phyloP scores from a whole-genome alignment of 345 rosid species.

The Conringia planisiliqua region DNA sequence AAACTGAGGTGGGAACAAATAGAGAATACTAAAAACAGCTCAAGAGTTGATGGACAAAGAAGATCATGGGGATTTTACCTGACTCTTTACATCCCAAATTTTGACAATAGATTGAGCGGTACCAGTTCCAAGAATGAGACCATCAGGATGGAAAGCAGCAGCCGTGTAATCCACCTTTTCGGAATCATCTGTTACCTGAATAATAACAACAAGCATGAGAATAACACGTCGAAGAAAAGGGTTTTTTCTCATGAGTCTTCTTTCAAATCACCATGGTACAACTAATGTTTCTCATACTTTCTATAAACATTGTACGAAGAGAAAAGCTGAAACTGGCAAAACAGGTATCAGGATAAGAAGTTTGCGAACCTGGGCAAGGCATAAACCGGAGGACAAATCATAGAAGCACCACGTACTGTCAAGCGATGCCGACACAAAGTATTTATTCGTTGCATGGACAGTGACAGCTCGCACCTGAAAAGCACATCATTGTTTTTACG shows the following conservation, averaged over 20 bases:
- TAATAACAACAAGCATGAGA: constrained; percentile 14
- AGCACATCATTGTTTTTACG: background rate
- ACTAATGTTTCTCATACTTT: background rate
- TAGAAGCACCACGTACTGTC: constrained; percentile 96
- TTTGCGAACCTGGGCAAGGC: constrained; percentile 73
- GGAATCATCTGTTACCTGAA: constrained; percentile 70
- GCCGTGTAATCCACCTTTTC: constrained; percentile 78
- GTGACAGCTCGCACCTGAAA: constrained; percentile 97
- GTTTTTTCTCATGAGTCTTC: background rate
- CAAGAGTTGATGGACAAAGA: background rate
- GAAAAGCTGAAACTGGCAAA: background rate
- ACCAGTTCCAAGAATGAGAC: constrained; percentile 98
- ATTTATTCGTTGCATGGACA: constrained; percentile 90
- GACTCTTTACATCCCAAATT: constrained; percentile 97
- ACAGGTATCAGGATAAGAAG: constrained; percentile 1
- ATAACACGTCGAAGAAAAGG: background rate
- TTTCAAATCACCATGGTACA: background rate
- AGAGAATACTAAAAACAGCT: constrained; percentile 3
- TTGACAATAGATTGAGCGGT: constrained; percentile 76
- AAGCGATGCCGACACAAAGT: constrained; percentile 94
- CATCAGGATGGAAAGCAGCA: constrained; percentile 98
- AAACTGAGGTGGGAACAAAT: constrained; percentile 1
- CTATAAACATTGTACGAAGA: background rate
- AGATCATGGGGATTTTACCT: constrained; percentile 43
- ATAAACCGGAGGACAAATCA: constrained; percentile 83